Conservation (phyloP, 2,329 filamentous ascomycete species). For the Ophiostoma sp. region DNA sequence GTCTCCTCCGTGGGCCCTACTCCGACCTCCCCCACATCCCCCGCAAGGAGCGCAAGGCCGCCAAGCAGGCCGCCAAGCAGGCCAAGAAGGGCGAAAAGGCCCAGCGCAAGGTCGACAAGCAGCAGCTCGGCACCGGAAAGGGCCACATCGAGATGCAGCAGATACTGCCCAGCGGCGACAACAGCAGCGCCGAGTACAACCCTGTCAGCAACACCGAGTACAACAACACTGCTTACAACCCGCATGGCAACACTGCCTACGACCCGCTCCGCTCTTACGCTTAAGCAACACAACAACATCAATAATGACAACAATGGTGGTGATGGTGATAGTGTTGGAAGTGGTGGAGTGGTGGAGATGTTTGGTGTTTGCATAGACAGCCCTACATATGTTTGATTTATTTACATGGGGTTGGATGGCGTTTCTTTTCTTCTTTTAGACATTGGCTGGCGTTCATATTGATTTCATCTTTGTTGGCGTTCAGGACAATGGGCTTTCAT, state of each 20-base stretch:
- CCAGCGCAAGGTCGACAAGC: slow-evolving; percentile 19
- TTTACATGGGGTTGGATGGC: not conserved
- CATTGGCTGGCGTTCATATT: not conserved
- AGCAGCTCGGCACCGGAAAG: slow-evolving; percentile 8
- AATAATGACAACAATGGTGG: not conserved
- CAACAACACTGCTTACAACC: not conserved
- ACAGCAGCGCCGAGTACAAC: not conserved
- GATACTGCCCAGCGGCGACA: not conserved
- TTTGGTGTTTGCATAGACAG: not conserved
- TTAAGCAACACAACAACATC: not conserved
- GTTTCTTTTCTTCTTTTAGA: not conserved
- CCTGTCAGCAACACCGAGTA: not conserved
- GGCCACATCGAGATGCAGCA: slow-evolving; percentile 12
- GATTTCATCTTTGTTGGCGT: not conserved
- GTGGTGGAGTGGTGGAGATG: not conserved
- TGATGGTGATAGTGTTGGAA: not conserved
- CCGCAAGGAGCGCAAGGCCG: slow-evolving; percentile 46
- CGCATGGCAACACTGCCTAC: not conserved
- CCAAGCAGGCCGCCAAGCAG: slow-evolving; percentile 18
- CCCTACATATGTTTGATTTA: not conserved
- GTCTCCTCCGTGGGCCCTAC: slow-evolving; percentile 46
- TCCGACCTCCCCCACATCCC: slow-evolving; percentile 47
- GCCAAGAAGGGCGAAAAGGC: slow-evolving; percentile 3
- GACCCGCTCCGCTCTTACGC: too few species aligned
- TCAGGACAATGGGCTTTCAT: not conserved